Evolutionary conservation across 495 filamentous ascomycete species (phyloP).

Genomic region (Aspergillus biplanus): DNA sequence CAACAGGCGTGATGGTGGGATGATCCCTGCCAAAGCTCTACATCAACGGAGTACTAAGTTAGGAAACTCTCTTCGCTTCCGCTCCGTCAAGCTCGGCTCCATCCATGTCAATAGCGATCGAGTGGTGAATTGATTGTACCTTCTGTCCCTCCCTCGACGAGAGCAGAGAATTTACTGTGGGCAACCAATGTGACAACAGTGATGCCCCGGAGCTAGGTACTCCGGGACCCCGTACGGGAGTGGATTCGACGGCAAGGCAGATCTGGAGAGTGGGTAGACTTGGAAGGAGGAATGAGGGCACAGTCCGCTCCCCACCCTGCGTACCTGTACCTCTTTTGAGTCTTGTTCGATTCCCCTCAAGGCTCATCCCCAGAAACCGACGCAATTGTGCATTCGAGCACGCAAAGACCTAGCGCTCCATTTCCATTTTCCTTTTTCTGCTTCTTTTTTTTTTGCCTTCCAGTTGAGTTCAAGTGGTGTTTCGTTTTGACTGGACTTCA

Average conservation of each 20-base stretch:
- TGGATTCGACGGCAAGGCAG: conserved; percentile 6
- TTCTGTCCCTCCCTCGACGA: too few relatives aligned
- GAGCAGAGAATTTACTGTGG: neutral
- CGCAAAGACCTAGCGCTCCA: too few relatives aligned
- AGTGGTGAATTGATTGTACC: too few relatives aligned
- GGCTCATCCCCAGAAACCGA: neutral
- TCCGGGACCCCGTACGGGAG: neutral
- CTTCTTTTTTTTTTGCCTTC: too few relatives aligned
- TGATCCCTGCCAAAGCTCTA: too few relatives aligned
- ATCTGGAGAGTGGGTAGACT: conserved; percentile 2
- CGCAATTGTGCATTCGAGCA: conserved; percentile 1
- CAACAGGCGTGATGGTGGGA: too few relatives aligned
- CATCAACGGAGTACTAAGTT: too few relatives aligned
- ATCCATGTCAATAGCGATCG: too few relatives aligned
- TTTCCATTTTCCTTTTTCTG: too few relatives aligned
- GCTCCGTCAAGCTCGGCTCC: too few relatives aligned
- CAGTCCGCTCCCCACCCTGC: neutral
- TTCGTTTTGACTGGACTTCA: neutral
- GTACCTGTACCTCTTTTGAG: neutral
- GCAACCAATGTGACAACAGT: neutral
- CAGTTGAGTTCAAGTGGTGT: neutral
- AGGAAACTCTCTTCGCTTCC: too few relatives aligned
- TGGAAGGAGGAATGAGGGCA: neutral
- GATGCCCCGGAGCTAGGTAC: neutral
- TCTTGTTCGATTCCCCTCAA: neutral